Conservation (phyloP, 2,329 filamentous ascomycete genomes). For the Ilyonectria robusta region DNA sequence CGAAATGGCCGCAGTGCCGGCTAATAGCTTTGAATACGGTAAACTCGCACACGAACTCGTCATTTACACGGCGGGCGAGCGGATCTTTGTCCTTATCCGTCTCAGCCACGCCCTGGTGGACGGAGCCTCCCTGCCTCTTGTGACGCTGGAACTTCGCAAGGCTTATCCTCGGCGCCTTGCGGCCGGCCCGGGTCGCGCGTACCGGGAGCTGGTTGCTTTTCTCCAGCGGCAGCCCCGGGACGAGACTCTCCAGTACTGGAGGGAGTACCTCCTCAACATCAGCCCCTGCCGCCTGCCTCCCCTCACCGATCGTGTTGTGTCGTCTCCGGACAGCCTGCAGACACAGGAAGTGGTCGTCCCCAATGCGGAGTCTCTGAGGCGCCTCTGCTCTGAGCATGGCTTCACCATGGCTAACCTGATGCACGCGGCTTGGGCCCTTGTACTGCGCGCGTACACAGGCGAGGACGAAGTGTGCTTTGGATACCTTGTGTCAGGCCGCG, state of each 20-base stretch:
- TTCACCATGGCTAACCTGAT: not conserved
- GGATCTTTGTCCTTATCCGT: not conserved
- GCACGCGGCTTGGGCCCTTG: not conserved
- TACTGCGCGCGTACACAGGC: not conserved
- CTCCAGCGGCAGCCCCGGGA: constrained; percentile 12
- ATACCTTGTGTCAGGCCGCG: not conserved
- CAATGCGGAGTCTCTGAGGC: not conserved
- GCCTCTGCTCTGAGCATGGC: not conserved
- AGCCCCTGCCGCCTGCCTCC: constrained; percentile 1
- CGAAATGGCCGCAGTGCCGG: not conserved
- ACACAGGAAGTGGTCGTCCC: not conserved
- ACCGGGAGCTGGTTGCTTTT: constrained; percentile 8
- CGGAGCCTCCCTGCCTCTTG: not conserved
- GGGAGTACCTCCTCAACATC: constrained; percentile 7
- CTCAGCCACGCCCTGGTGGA: not conserved
- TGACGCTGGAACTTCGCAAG: not conserved
- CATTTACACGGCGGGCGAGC: not conserved
- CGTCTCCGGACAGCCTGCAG: not conserved
- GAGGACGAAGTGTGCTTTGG: not conserved
- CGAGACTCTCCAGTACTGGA: constrained; percentile 10
- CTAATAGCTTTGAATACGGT: not conserved
- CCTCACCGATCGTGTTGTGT: not conserved
- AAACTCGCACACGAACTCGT: not conserved
- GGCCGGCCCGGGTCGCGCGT: not conserved
- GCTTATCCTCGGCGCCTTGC: not conserved